phyloP scores from a whole-genome alignment of 2,329 filamentous ascomycete species.

The Catunica adiposa region DNA sequence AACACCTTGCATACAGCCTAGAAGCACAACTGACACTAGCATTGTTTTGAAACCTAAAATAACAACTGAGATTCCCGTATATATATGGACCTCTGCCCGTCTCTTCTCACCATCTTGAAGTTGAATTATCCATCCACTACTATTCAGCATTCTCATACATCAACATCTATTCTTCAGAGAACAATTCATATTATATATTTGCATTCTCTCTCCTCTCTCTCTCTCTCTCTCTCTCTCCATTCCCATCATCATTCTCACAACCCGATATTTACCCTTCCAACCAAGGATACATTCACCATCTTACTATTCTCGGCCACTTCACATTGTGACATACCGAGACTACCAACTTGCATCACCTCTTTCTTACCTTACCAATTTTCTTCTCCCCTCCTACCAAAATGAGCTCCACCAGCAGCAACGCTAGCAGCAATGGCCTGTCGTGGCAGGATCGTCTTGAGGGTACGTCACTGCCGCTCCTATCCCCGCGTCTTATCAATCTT shows the following conservation, averaged over 20 bases:
- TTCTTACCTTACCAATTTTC: neutral
- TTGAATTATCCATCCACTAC: neutral
- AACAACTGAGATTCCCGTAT: neutral
- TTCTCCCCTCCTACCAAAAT: slow-evolving; percentile 2
- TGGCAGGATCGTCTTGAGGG: slow-evolving; percentile 44
- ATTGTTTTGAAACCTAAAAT: no score
- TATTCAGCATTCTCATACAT: neutral
- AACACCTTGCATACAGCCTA: neutral
- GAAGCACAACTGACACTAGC: no score
- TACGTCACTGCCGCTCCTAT: slow-evolving; percentile 20
- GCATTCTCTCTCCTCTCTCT: no score
- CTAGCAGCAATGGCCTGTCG: slow-evolving; percentile 15
- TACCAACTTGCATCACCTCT: neutral
- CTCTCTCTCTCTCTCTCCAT: neutral
- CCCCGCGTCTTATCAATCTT: neutral
- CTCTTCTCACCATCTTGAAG: neutral
- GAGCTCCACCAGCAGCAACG: slow-evolving; percentile 17
- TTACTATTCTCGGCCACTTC: neutral
- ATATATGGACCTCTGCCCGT: slow-evolving; percentile 1
- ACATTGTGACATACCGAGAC: neutral
- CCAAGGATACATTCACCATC: neutral
- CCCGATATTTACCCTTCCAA: neutral
- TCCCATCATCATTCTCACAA: neutral
- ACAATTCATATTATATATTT: no score
- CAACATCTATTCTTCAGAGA: neutral